Conservation (phyloP, 1,139 yeast genomes). For the Magnusiomyces paraingens region DNA sequence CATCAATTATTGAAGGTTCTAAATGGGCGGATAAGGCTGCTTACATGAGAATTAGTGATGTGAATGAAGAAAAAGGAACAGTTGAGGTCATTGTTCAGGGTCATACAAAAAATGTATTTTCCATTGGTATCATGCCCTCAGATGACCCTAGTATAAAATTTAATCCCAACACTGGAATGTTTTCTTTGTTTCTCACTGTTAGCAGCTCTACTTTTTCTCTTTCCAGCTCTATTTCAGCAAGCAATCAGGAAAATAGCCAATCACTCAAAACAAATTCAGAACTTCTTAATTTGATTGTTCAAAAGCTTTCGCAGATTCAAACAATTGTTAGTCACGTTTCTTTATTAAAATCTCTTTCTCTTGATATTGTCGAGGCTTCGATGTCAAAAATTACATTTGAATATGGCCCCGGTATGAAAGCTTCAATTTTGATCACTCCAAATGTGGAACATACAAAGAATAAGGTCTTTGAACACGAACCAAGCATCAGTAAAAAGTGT, state of each 20-base stretch:
- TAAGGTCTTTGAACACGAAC: too few species aligned
- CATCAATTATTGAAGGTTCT: slow-evolving; percentile 18
- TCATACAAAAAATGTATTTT: slow-evolving; percentile 20
- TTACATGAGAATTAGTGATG: slow-evolving; percentile 18
- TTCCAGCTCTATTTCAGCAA: not conserved
- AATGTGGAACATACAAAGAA: not conserved
- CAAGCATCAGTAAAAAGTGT: not conserved
- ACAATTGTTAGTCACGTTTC: slow-evolving; percentile 29
- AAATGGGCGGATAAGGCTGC: slow-evolving; percentile 27
- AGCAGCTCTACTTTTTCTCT: not conserved
- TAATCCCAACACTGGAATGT: slow-evolving; percentile 23
- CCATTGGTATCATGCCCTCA: slow-evolving; percentile 20
- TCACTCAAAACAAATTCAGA: slow-evolving; percentile 8
- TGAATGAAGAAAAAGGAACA: slow-evolving; percentile 8
- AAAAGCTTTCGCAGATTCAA: slow-evolving; percentile 26
- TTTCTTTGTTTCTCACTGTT: slow-evolving; percentile 16
- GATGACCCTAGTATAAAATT: slow-evolving; percentile 21
- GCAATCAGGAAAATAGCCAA: not conserved
- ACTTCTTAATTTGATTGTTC: slow-evolving; percentile 19
- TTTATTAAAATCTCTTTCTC: slow-evolving; percentile 23
- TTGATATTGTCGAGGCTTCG: slow-evolving; percentile 26
- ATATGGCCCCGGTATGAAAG: slow-evolving; percentile 23
- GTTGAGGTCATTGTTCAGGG: slow-evolving; percentile 25
- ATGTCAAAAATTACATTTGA: slow-evolving; percentile 27
- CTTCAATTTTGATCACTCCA: slow-evolving; percentile 17